Percentiles rank a stretch among this genome's conserved stretches.
phyloP scores from a whole-genome alignment of 306 rosid genomes.

The Myrica gale region DNA sequence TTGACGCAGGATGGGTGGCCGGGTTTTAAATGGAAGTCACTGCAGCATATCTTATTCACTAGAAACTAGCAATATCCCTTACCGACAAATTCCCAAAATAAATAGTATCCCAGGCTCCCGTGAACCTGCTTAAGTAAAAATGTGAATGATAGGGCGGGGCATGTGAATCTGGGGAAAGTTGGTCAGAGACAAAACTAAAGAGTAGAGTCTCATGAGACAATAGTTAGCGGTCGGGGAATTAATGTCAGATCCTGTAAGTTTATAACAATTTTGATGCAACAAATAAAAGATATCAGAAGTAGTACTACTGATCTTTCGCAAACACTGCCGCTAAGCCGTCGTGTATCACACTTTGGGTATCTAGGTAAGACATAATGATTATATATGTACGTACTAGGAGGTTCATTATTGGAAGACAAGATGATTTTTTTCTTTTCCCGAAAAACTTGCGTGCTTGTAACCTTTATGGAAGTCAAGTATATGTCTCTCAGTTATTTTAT shows the following conservation, averaged over 20 bases:
- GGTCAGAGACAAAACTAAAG: constrained; percentile 17
- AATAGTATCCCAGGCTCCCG: constrained; percentile 29
- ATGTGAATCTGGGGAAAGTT: constrained; percentile 21
- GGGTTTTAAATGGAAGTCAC: neutral
- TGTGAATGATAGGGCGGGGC: constrained; percentile 18
- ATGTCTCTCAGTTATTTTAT: no score
- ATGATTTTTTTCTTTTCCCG: no score
- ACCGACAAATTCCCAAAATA: no score
- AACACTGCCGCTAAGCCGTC: constrained; percentile 17
- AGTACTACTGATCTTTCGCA: neutral
- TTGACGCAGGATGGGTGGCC: neutral
- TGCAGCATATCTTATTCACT: constrained; percentile 20
- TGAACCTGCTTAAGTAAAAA: constrained; percentile 24
- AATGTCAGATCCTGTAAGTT: no score
- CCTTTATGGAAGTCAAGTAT: no score
- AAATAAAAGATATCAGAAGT: neutral
- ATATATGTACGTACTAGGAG: no score
- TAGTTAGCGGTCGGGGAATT: neutral
- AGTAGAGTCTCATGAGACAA: neutral
- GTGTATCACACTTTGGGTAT: neutral
- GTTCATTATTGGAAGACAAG: no score
- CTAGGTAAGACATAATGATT: neutral
- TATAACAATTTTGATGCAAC: neutral
- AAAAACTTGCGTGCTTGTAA: no score
- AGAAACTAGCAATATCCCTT: no score